A percentile compares a stretch with the other conserved stretches of the same genome.
Evolutionary conservation across 2,329 filamentous ascomycete species (phyloP).

Genomic region (Chaetomiaceae sp.): DNA sequence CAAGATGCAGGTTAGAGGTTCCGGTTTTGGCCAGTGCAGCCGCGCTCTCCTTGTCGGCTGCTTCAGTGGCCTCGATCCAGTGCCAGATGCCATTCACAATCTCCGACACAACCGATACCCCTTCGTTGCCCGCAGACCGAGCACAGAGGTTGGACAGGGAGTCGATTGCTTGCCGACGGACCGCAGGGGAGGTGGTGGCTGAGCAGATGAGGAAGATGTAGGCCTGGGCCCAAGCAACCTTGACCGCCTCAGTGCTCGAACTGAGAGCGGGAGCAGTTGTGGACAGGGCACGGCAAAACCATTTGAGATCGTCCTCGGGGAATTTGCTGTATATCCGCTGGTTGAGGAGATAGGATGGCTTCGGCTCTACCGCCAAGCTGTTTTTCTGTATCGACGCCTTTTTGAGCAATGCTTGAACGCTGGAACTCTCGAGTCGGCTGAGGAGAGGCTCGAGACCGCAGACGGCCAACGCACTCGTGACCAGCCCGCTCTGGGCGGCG

Average conservation of each 20-base stretch:
- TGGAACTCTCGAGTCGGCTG: conserved; percentile 50
- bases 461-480: conserved; percentile 73
- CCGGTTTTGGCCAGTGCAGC: conserved; percentile 62
- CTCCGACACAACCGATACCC: conserved; percentile 45
- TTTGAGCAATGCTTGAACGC: conserved; percentile 46
- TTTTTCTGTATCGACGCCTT: conserved; percentile 61
- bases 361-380: conserved; percentile 66
- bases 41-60: conserved; percentile 73
- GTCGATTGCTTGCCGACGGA: conserved; percentile 60
- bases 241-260: conserved; percentile 46
- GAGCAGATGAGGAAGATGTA: conserved; percentile 75
- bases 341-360: conserved; percentile 83
- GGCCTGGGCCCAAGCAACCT: conserved; percentile 74
- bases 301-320: conserved; percentile 69
- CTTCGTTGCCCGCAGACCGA: conserved; percentile 31
- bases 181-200: conserved; percentile 52
- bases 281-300: conserved; percentile 68
- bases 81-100: conserved; percentile 73
- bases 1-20: conserved; percentile 57
- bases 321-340: conserved; percentile 78
- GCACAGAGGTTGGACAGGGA: conserved; percentile 63
- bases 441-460: conserved; percentile 57
- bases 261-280: conserved; percentile 54
- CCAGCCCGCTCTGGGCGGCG: conserved; percentile 76
- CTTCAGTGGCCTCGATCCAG: conserved; percentile 65